A percentile compares a stretch with the other conserved stretches of the same genome.
phyloP scores from a whole-genome alignment of 306 rosid species.

The Pueraria montana region DNA sequence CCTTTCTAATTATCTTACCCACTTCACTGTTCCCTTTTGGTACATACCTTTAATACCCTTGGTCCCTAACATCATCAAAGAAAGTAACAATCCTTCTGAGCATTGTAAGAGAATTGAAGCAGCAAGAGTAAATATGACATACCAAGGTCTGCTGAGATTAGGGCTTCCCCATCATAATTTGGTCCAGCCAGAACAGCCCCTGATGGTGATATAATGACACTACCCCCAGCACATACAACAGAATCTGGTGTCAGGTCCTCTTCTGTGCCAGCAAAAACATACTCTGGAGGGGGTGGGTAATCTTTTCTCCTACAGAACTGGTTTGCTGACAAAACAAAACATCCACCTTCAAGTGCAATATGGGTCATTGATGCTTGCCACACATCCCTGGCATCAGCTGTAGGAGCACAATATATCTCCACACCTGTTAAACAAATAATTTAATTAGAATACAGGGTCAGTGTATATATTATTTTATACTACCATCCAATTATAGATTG shows the following conservation, averaged over 20 bases:
- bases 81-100: slow-evolving; percentile 16
- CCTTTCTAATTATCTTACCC: neutral
- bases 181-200: slow-evolving; percentile 93
- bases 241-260: slow-evolving; percentile 80
- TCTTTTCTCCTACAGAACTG: slow-evolving; percentile 94
- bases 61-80: slow-evolving; percentile 12
- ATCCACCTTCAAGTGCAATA: slow-evolving; percentile 94
- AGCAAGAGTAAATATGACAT: slow-evolving; percentile 44
- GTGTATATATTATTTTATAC: too few species aligned
- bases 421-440: slow-evolving; percentile 62
- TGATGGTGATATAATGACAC: slow-evolving; percentile 91
- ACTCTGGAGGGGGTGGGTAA: slow-evolving; percentile 90
- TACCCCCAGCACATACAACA: slow-evolving; percentile 95
- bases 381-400: slow-evolving; percentile 80
- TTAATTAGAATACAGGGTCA: neutral
- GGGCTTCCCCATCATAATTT: slow-evolving; percentile 90
- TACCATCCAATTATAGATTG: neutral
- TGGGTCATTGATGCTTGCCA: slow-evolving; percentile 97
- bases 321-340: slow-evolving; percentile 90
- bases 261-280: slow-evolving; percentile 75
- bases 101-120: neutral
- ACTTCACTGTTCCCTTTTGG: neutral
- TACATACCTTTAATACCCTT: neutral
- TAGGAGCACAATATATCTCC: slow-evolving; percentile 97
- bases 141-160: slow-evolving; percentile 94